phyloP scores from a whole-genome alignment of 257 asterid genomes.

The Solanum chmielewskii region DNA sequence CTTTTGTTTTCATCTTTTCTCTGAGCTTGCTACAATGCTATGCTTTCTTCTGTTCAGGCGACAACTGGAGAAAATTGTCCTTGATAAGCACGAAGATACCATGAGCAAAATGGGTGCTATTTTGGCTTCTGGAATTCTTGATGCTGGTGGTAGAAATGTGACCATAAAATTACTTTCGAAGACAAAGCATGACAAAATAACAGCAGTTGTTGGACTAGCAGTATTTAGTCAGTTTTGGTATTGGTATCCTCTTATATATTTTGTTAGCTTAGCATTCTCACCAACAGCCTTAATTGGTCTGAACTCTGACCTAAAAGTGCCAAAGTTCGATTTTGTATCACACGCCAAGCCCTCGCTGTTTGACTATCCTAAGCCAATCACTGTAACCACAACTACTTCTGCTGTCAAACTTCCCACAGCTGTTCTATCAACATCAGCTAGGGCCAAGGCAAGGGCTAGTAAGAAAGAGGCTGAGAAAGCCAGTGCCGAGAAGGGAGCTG shows the following conservation, averaged over 20 bases:
- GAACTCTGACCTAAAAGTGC: slow-evolving; percentile 82
- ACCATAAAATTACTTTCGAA: slow-evolving; percentile 75
- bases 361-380: slow-evolving; percentile 81
- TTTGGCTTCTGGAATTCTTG: slow-evolving; percentile 90
- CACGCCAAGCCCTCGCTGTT: slow-evolving; percentile 88
- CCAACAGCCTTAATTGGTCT: slow-evolving; percentile 96
- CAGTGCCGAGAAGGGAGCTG: slow-evolving; percentile 41
- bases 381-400: slow-evolving; percentile 57
- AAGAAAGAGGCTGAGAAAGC: slow-evolving; percentile 90
- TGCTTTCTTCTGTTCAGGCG: slow-evolving; percentile 34
- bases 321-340: slow-evolving; percentile 82
- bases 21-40: not conserved
- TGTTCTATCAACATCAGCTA: slow-evolving; percentile 78
- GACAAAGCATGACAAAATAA: slow-evolving; percentile 75
- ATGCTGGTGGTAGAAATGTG: slow-evolving; percentile 98
- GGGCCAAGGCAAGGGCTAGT: slow-evolving; percentile 76
- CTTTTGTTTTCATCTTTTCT: not conserved
- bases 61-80: slow-evolving; percentile 81
- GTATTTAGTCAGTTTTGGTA: slow-evolving; percentile 99
- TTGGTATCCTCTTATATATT: slow-evolving; percentile 96
- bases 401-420: slow-evolving; percentile 89
- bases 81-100: slow-evolving; percentile 93
- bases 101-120: slow-evolving; percentile 99
- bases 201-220: slow-evolving; percentile 91
- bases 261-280: slow-evolving; percentile 84